These are phyloP conservation scores for Salpingoeca rosetta DNA, from an alignment of 78 protist species.

Conservation along the genomic window DNA sequence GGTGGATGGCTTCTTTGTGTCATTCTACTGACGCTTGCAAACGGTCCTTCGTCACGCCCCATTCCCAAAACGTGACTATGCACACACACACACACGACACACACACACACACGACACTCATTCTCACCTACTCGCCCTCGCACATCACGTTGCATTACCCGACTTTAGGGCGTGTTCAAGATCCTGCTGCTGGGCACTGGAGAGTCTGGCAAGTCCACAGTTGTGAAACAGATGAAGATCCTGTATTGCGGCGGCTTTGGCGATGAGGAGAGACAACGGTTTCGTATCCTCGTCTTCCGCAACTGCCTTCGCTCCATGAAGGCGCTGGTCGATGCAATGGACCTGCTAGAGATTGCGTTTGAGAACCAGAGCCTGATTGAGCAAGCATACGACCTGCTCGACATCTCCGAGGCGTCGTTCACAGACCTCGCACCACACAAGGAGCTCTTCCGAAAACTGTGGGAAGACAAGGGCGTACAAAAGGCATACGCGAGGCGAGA, in stretches of 20 bases:
- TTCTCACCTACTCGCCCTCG: neutral
- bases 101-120: neutral
- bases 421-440: neutral
- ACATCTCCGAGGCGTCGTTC: too few relatives aligned
- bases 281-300: neutral
- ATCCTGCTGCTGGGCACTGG: conserved; percentile 34
- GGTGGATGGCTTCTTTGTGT: neutral
- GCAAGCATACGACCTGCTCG: neutral
- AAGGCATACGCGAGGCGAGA: neutral
- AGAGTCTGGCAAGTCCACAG: conserved; percentile 47
- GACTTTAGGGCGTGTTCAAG: neutral
- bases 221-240: conserved; percentile 45
- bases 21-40: neutral
- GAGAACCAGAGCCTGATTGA: neutral
- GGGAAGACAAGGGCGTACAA: conserved; percentile 2
- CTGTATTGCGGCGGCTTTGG: conserved; percentile 17
- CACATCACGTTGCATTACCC: neutral
- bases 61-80: neutral
- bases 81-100: neutral
- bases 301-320: conserved; percentile 9
- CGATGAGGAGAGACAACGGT: neutral
- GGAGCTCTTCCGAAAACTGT: neutral
- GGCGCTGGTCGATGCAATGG: neutral
- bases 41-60: neutral
- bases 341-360: neutral